Evolutionary conservation across 371 early-diverging fungal species (phyloP), one percentile per base, ranked within the genome.

Genomic region (Mucor irregularis): DNA sequence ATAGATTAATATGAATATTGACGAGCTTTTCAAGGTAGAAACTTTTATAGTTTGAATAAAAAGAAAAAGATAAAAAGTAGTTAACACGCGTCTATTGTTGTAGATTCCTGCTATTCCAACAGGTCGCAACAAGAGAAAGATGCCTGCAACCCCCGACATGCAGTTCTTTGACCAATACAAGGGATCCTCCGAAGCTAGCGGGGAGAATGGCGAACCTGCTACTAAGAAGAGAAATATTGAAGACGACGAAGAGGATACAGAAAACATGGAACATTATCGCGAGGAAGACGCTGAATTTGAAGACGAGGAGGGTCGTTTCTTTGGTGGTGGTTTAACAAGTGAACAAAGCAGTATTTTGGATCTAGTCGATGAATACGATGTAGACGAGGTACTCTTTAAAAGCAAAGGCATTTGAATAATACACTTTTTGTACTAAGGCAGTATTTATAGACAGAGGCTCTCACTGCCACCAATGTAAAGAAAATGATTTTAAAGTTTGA

Each of bases 291-390:
- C 61, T 25, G 73, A 66, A 19, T 34, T 52, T 8, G 44, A 69
- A 46, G 60, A 73, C 56, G 56, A 75, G 52, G 61, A 90, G 40
- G 90, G 84, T 14, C 83, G 94, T 0, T 93, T 94, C 60, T 90
- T 88, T 78, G 91, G 90, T 8, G 92, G 90, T 66, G 97, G 95
- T 7, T 78, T 94, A 53, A 85, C 87, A 1, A 83, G 75, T 1
- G 82, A 90, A 39, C 90, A 94, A 64, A 86, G 88, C 59, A 75
- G 74, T 46, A 85, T 96, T 29, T 66, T 90, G 34, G 88, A 88
- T 54, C 79, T 92, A 52, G 94, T 96, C 10, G 94, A 96, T 61
- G 81, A 90, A 16, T 87, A 81, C 39, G 94, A 93, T 50, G 86
- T 83, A 19, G 86, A 91, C 25, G 84, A 88, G 71, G 84, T 81